Evolutionary conservation across 345 rosid genomes (phyloP), one percentile per base, ranked within the genome.

Genomic region (Arabis alpina): DNA sequence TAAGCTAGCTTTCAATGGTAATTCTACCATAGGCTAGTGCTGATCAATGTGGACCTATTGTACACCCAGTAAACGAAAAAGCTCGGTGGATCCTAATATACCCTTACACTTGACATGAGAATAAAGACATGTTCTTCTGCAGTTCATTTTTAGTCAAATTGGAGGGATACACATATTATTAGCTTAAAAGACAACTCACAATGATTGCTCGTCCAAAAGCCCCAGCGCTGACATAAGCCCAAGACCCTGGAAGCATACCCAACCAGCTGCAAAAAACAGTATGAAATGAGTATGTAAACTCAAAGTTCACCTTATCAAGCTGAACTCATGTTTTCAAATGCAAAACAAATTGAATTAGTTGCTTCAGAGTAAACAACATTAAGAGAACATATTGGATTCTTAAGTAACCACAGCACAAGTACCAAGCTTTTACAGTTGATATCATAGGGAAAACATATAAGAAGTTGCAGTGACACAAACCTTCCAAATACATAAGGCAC

Each of bases 211-310:
- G 88, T 67, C 97, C 94, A 47, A 90, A 87, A 69, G 98, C 97
- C 64, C 97, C 96, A 25, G 96, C 97, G 54, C 97, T 93, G 69
- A 90, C 98, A 81, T 93, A 93, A 72, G 97, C 97, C 97, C 98
- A 93, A 11, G 97, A 83, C 53, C 98, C 98, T 25, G 98, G 97
- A 76, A 93, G 96, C 98, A 93, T 93, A 45, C 97, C 98, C 61
- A 93, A 69, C 98, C 98, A 93, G 76, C 98, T 93, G 87, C 82
- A 85, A 14, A 14, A 60, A 54, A 56, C 6, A 70, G 53, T 54
- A 54, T 19, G 10, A 5, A 54, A 48, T 54, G 42, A 61, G 51
- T 37, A 47, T 15, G 52, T 16, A 10, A 27, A 39, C 60, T 15
- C 10, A 63, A 2, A 72, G 10, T n/a, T 25, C 10, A 25, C 12